Percentiles rank a stretch among this genome's conserved stretches.
Conservation (phyloP, 1,139 yeast species). For the Komagataea norvegica region DNA sequence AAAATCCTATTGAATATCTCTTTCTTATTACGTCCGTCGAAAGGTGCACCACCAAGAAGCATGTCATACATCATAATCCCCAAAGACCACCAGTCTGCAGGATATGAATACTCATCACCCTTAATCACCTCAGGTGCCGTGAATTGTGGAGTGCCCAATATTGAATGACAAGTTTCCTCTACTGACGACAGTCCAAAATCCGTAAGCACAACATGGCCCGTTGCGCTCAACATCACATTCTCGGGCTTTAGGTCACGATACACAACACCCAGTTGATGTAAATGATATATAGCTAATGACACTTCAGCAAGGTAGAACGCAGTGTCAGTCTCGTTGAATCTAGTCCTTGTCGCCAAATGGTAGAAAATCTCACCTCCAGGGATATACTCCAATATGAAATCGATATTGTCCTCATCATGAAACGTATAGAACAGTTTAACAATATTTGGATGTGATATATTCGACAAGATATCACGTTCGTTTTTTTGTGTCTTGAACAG, state of each 20-base stretch:
- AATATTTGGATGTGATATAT: constrained; percentile 78
- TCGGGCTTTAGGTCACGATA: constrained; percentile 94
- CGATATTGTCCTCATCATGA: constrained; percentile 77
- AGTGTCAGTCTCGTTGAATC: constrained; percentile 59
- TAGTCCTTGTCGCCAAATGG: constrained; percentile 53
- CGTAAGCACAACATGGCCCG: constrained; percentile 81
- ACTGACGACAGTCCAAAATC: constrained; percentile 83
- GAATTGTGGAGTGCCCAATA: constrained; percentile 91
- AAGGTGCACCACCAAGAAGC: constrained; percentile 88
- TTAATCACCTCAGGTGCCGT: constrained; percentile 92
- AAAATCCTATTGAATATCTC: constrained; percentile 72
- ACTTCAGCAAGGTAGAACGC: constrained; percentile 86
- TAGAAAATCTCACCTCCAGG: constrained; percentile 95
- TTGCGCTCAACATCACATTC: constrained; percentile 74
- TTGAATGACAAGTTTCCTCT: constrained; percentile 42
- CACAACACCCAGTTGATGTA: constrained; percentile 79
- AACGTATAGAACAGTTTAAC: constrained; percentile 87
- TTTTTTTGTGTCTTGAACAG: constrained; percentile 25
- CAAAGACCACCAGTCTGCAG: constrained; percentile 97
- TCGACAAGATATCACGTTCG: constrained; percentile 56
- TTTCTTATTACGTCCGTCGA: constrained; percentile 78
- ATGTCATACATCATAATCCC: constrained; percentile 88
- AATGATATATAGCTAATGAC: constrained; percentile 72
- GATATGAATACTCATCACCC: constrained; percentile 76
- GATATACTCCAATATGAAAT: constrained; percentile 77